Evolutionary conservation across 2,329 filamentous ascomycete genomes (phyloP).

Genomic region (Aspergillus bombycis): DNA sequence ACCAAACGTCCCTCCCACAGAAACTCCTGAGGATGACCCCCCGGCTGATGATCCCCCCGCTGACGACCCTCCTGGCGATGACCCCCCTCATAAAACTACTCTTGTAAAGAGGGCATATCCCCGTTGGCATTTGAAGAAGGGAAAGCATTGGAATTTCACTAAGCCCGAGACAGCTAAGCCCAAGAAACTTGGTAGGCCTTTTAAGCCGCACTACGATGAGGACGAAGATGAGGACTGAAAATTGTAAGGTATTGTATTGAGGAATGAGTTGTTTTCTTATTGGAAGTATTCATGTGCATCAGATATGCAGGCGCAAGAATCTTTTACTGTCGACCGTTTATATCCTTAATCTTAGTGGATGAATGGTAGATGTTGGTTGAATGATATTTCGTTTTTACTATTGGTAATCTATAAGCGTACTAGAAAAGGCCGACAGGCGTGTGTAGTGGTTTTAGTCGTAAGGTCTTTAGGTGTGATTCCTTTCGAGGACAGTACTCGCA

Average conservation of each 20-base stretch:
- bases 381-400: not conserved
- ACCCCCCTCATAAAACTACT: not conserved
- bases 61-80: not conserved
- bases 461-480: not conserved
- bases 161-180: not conserved
- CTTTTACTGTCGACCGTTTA: not conserved
- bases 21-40: not conserved
- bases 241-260: not conserved
- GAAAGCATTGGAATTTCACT: not conserved
- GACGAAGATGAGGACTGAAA: not conserved
- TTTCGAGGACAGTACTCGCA: not conserved
- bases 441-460: slow-evolving; percentile 1
- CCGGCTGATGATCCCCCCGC: not conserved
- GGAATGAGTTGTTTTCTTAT: not conserved
- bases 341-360: not conserved
- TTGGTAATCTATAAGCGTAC: not conserved
- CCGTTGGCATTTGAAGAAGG: not conserved
- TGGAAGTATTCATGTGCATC: not conserved
- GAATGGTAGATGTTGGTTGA: not conserved
- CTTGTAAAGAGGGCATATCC: not conserved
- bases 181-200: not conserved
- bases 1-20: not conserved
- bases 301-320: not conserved
- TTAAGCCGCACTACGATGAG: not conserved
- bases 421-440: not conserved